Evolutionary conservation across 371 early-diverging fungal genomes (phyloP), one percentile per base, ranked within the genome.

Genomic region (Mortierella sp.): DNA sequence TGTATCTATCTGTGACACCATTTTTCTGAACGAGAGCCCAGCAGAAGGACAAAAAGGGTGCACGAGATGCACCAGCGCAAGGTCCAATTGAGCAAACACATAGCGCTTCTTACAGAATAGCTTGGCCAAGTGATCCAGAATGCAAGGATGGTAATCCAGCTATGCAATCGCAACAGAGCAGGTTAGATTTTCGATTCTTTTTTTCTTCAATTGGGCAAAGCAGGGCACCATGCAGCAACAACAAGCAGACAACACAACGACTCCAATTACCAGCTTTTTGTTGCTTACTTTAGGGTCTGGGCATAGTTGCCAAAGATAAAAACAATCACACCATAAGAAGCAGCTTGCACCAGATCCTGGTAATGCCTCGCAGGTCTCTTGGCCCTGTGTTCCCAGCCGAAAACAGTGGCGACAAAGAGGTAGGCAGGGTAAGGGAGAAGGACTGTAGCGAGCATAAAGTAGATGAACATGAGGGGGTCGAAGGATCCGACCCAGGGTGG

Each of bases 241-340:
- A n/a, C n/a, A n/a, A n/a, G n/a, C n/a, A n/a, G n/a, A n/a, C n/a
- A n/a, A n/a, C n/a, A n/a, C n/a, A n/a, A n/a, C 16, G 16, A 50
- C 16, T 50, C 16, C 16, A 50, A 50, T 16, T 2, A 16, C 10
- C 16, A 50, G 16, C 50, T 50, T 13, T 16, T 16, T 16, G 14
- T 14, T 50, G 2, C 85, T 68, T 88, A 92, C 92, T 91, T 91
- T 79, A 92, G 91, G 7, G 96, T 92, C 75, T 91, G 89, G 10
- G 96, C 86, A 84, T 96, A 96, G 87, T 95, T 95, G 42, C 96
- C 96, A 90, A 96, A 92, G n/a, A 94, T 92, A 89, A 97, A 96
- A 9, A 96, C 81, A n/a, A 96, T 88, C 31, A 92, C 88, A 8
- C 92, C 89, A 81, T 94, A 95, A 2, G 90, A 83, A 21, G 94